Evolutionary conservation across 1,139 yeast species (phyloP).

Genomic region (Geotrichum citri-aurantii): DNA sequence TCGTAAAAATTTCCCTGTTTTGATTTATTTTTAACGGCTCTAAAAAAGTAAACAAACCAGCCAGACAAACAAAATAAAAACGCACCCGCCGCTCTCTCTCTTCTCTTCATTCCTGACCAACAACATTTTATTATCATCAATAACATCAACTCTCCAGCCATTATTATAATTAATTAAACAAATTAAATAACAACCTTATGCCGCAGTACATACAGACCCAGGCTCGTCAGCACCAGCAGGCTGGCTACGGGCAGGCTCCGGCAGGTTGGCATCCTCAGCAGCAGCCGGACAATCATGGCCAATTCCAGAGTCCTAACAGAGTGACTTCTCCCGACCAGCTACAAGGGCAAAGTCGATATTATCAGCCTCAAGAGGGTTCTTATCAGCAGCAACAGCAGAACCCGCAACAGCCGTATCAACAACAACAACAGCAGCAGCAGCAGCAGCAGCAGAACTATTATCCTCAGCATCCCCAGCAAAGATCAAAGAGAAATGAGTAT

Average conservation of each 20-base stretch:
- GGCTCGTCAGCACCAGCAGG: not conserved
- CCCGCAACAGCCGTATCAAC: not conserved
- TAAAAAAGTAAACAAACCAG: not conserved
- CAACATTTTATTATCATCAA: too few relatives aligned
- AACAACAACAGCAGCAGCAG: not conserved
- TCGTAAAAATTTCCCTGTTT: not conserved
- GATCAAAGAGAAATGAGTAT: not conserved
- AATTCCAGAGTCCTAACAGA: not conserved
- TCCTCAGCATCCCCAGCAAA: not conserved
- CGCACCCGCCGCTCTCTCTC: not conserved
- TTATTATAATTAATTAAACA: too few relatives aligned
- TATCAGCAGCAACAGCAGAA: not conserved
- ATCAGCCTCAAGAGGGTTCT: slow-evolving; percentile 2
- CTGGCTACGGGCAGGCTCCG: not conserved
- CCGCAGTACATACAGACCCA: not conserved
- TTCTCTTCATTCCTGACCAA: too few relatives aligned
- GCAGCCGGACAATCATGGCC: not conserved
- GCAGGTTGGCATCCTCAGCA: not conserved
- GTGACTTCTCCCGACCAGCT: not conserved
- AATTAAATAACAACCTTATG: not conserved
- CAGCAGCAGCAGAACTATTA: not conserved
- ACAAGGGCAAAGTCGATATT: not conserved
- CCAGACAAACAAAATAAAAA: not conserved
- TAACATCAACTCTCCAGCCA: too few relatives aligned
- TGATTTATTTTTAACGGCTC: not conserved